phyloP scores from a whole-genome alignment of 1,284 basidiomycete species.

The Microbotryum saponariae region DNA sequence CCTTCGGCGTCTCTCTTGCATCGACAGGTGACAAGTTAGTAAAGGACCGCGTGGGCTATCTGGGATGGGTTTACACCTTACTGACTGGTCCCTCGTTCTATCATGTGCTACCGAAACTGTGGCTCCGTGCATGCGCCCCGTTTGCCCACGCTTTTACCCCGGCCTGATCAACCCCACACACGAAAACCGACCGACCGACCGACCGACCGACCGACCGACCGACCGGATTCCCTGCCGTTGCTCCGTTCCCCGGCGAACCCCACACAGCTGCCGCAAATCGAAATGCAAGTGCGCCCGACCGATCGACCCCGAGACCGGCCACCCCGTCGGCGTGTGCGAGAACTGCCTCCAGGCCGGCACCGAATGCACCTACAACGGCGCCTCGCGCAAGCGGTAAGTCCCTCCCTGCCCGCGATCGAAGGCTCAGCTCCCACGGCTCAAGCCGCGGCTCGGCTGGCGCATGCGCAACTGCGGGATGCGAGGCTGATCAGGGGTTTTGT shows the following conservation, averaged over 20 bases:
- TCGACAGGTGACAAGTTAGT: constrained; percentile 14
- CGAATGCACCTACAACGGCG: constrained; percentile 74
- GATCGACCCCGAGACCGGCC: constrained; percentile 39
- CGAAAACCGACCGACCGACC: not conserved
- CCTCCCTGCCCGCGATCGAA: not conserved
- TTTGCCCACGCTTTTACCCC: too few species aligned
- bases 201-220: not conserved
- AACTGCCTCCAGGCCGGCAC: constrained; percentile 30
- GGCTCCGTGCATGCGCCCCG: not conserved
- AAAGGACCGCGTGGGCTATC: not conserved
- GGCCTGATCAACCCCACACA: too few species aligned
- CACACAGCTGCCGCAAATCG: constrained; percentile 68
- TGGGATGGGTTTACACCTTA: too few species aligned
- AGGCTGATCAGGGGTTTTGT: not conserved
- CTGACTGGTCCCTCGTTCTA: not conserved
- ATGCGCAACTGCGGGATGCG: not conserved
- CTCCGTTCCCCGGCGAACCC: not conserved
- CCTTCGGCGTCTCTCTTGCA: not conserved
- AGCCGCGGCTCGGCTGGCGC: too few species aligned
- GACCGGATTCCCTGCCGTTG: not conserved
- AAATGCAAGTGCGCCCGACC: constrained; percentile 66
- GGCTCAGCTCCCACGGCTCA: too few species aligned
- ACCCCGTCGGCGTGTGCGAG: constrained; percentile 29
- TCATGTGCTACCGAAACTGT: not conserved
- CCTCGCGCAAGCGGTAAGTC: constrained; percentile 56